Evolutionary conservation across 805 yeast genomes (phyloP).

Genomic region (Candida maltosa): DNA sequence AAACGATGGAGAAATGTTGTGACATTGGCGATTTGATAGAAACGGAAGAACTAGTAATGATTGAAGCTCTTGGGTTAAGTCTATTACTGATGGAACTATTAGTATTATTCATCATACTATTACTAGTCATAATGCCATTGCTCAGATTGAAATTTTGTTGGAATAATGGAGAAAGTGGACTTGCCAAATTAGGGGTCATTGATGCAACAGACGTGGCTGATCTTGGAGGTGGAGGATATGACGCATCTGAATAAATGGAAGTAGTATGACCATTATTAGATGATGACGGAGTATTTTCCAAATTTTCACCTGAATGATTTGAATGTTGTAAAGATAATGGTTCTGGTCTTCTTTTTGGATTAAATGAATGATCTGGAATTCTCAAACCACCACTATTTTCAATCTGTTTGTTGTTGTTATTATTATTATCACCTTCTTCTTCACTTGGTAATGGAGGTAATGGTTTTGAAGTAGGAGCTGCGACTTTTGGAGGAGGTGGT

Average conservation of each 20-base stretch:
- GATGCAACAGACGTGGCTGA: conserved; percentile 14
- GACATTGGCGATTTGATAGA: conserved; percentile 6
- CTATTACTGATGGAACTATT: conserved; percentile 4
- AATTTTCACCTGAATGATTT: conserved; percentile 14
- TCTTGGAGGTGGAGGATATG: conserved; percentile 16
- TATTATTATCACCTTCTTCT: background rate
- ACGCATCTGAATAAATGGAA: conserved; percentile 14
- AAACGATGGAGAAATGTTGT: conserved; percentile 3
- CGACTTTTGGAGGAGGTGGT: conserved; percentile 8
- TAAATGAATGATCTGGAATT: conserved; percentile 24
- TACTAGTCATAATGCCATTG: no score
- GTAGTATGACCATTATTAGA: background rate
- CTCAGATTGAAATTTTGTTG: conserved; percentile 34
- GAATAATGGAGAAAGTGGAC: conserved; percentile 39
- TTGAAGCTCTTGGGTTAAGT: conserved; percentile 7
- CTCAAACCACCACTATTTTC: conserved; percentile 10
- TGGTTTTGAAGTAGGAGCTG: no score
- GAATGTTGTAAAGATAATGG: conserved; percentile 37
- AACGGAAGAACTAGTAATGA: conserved; percentile 5
- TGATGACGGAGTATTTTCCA: background rate
- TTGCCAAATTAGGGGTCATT: conserved; percentile 27
- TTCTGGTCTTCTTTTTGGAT: conserved; percentile 38
- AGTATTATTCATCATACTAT: no score
- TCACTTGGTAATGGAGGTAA: conserved; percentile 6
- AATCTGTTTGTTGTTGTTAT: background rate